Percentiles rank a stretch among this genome's conserved stretches.
Conservation (phyloP, 257 asterid species). For the Capsicum baccatum region DNA sequence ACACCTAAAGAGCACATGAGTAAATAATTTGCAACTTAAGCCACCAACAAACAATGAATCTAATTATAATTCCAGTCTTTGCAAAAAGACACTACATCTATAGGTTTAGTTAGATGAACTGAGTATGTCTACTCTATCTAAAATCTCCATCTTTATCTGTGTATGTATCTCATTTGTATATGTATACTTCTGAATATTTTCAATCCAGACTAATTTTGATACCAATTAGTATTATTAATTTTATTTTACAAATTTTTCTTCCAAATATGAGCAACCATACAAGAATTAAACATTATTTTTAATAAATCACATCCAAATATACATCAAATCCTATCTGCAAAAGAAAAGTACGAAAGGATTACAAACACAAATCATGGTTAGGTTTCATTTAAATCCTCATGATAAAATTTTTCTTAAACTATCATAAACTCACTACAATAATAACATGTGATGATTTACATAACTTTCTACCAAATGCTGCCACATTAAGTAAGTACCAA, state of each 20-base stretch:
- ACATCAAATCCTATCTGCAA: neutral
- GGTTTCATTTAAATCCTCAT: neutral
- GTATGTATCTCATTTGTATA: neutral
- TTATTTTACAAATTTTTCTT: no score
- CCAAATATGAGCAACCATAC: no score
- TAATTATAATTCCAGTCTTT: neutral
- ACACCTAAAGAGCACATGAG: neutral
- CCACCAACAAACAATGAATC: neutral
- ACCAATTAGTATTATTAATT: no score
- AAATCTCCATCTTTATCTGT: no score
- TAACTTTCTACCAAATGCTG: neutral
- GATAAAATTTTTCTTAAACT: neutral
- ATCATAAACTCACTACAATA: neutral
- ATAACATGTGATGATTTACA: neutral
- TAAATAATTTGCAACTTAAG: neutral
- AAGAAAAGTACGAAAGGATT: neutral
- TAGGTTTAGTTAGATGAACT: neutral
- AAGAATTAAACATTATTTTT: no score
- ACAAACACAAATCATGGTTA: neutral
- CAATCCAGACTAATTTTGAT: no score
- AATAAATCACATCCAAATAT: no score
- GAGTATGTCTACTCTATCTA: neutral
- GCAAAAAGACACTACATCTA: neutral
- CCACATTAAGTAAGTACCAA: neutral
- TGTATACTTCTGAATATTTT: no score